Evolutionary conservation across 208 protist genomes (phyloP).

Genomic region (Leishmania lainsoni): DNA sequence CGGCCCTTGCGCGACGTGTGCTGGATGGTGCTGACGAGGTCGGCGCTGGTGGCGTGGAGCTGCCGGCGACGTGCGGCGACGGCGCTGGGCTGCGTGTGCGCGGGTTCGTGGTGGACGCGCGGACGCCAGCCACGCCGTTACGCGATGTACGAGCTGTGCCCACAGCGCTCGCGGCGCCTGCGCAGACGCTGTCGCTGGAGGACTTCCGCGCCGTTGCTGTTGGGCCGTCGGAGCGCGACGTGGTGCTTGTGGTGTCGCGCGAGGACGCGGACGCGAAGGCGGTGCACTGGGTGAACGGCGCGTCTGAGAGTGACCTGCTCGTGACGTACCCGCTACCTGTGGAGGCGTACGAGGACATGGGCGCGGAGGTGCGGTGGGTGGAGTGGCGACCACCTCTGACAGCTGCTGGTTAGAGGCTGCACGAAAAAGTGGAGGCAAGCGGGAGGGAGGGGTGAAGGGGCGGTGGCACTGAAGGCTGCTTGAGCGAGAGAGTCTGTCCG

Average conservation of each 20-base stretch:
- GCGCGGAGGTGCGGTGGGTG: slow-evolving; percentile 31
- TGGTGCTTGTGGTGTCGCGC: slow-evolving; percentile 37
- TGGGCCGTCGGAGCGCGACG: slow-evolving; percentile 19
- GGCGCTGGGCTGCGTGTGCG: slow-evolving; percentile 29
- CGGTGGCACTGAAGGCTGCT: background rate
- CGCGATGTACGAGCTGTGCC: background rate
- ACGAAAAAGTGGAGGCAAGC: too few species aligned
- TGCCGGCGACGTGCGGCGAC: slow-evolving; percentile 23
- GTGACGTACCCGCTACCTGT: slow-evolving; percentile 47
- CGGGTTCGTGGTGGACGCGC: slow-evolving; percentile 37
- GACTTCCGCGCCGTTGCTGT: slow-evolving; percentile 47
- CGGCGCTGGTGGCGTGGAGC: slow-evolving; percentile 4
- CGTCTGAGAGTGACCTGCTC: slow-evolving; percentile 57
- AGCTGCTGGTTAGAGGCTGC: background rate
- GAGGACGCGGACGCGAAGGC: slow-evolving; percentile 35
- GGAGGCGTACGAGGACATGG: slow-evolving; percentile 43
- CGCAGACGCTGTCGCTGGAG: slow-evolving; percentile 61
- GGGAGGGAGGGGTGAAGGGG: background rate
- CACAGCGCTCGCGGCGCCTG: slow-evolving; percentile 36
- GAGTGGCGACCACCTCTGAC: slow-evolving; percentile 1
- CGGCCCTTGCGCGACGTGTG: slow-evolving; percentile 1
- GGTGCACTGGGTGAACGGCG: slow-evolving; percentile 51
- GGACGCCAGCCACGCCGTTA: slow-evolving; percentile 14
- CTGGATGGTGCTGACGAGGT: background rate
- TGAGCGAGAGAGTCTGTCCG: background rate